Evolutionary conservation across 73 alveolate genomes (phyloP), one percentile per base, ranked within the genome.

Genomic region (Paramecium octaurelia): DNA sequence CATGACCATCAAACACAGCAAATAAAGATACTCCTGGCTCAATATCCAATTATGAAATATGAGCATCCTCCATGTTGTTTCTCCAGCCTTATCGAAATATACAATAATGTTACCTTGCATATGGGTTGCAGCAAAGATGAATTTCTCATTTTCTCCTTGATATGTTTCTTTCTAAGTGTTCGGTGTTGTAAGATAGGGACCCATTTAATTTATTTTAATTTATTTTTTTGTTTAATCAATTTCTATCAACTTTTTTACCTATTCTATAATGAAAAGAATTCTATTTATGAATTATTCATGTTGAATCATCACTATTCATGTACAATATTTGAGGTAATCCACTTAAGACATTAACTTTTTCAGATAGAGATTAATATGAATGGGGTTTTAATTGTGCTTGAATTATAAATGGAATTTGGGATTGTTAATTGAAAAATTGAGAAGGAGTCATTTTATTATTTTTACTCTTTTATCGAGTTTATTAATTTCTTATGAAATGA

Each of bases 1-100:
- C 99, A 85, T 97, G 99, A 12, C 99, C 99, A 91, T 97, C 99
- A 88, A 97, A 97, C 20, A 97, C 97, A 3, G 99, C 99, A 93
- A 94, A 97, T 24, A 97, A 94, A 24, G 92, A 86, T 2, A 98
- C 92, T 20, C 92, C 96, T 23, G 60, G 87, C 10, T 96, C 99
- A 75, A 96, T 59, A 83, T 92, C 93, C 58, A 95, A 93, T 7
- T 86, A 80, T 10, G 97, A 83, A 36, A 96, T 89, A 31, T 96
- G 97, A 38, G 99, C 97, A 80, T 97, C 99, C 93, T 97, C 99
- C 99, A 93, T 95, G 23, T 92, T 43, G 35, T 86, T 88, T 12
- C 98, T 76, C 97, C 98, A 95, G 34, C 93, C 93, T 64, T 11
- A 27, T 31, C 24, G 0, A 2, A 23, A 8, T 12, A 31, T 2